Evolutionary conservation across 768 basidiomycete genomes (phyloP).

Genomic region (Inosperma sp.): DNA sequence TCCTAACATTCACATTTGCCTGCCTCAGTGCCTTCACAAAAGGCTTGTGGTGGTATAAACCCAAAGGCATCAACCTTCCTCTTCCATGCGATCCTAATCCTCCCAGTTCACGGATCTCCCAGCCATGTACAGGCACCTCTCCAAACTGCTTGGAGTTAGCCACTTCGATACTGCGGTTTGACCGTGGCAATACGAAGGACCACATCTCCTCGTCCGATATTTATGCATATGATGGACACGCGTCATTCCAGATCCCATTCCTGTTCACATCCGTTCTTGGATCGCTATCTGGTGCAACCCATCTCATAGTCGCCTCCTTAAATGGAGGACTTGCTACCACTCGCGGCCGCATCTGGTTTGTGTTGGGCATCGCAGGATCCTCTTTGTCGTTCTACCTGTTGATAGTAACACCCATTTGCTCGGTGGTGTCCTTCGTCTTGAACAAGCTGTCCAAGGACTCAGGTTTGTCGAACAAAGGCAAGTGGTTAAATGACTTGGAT

Average conservation of each 20-base stretch:
- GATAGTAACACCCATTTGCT: neutral
- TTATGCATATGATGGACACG: neutral
- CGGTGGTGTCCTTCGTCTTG: neutral
- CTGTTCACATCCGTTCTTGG: neutral
- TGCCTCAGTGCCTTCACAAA: slow-evolving; percentile 2
- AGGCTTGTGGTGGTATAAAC: slow-evolving; percentile 11
- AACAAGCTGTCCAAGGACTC: too few species aligned
- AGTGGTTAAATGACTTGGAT: neutral
- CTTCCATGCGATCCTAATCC: neutral
- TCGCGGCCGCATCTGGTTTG: neutral
- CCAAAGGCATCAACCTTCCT: neutral
- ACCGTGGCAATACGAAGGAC: neutral
- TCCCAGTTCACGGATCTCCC: neutral
- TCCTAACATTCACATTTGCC: slow-evolving; percentile 7
- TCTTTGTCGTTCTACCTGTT: neutral
- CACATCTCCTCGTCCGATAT: neutral
- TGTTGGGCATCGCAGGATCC: neutral
- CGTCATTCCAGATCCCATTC: neutral
- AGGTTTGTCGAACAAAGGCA: neutral
- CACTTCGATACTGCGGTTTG: neutral
- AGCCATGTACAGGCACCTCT: neutral
- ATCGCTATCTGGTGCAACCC: neutral
- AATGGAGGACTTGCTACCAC: neutral
- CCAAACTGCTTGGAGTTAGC: neutral
- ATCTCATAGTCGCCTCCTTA: neutral